Base-by-base conservation (phyloP, 1,284 basidiomycete genomes). In the Puccinia brachypodii region DNA sequence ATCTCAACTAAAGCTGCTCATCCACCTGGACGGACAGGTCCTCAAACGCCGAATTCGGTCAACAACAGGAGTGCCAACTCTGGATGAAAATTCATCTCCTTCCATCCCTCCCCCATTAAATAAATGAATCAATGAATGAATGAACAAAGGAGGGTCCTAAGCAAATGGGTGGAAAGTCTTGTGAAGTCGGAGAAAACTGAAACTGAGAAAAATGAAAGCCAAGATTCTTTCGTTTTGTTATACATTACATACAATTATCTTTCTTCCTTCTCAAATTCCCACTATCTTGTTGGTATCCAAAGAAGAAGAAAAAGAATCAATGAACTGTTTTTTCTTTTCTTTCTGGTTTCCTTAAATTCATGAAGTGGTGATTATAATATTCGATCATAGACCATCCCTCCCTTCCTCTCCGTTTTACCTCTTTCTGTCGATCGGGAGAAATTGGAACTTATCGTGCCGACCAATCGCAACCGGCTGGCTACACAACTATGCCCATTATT, bases 21-120 rank as follows among this genome's bases (percentile, higher is more conserved):
- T 60, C 66, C 77, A 69, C 36, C 77, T 44, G 77, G 47, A 33
- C 66, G 50, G 69, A 72, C 66, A 44, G 66, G 22, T 25, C 77
- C 66, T 47, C 77, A 79, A 71, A 79, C 77, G 2, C 68, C 77
- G 14, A 79, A 68, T 44, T 69, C 77, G 25, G 64, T 68, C 38
- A 79, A 76, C n/a, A 74, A 60, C 22, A 74, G 72, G 36, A 74
- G 50, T 42, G 50, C 50, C 22, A 74, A 40, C 72, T 58, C 69
- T 44, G 28, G 72, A 53, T 74, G 42, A 74, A 25, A 1, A 19
- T 22, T 36, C 62, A 36, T 64, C 62, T 8, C 19, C 62, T 19
- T 53, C 22, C 36, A 11, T 8, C 33, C 28, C 33, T 25, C 3
- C 66, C 36, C 69, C 28, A 19, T 19, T n/a, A 1, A 33, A 47